Conservation (phyloP, 495 filamentous ascomycete genomes). For the Lentithecium fluviatile region DNA sequence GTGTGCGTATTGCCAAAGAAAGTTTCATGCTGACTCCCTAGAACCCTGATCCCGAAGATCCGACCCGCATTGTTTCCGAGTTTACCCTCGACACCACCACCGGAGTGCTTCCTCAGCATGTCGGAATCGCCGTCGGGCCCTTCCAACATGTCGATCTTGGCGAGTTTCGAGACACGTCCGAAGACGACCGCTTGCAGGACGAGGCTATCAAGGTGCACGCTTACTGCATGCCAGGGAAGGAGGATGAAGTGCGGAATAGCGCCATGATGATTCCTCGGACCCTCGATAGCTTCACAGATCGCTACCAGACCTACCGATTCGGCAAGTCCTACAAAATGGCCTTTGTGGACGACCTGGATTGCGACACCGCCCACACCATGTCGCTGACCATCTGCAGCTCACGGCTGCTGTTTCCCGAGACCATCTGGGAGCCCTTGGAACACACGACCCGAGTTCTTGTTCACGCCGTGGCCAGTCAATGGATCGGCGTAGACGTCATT, state of each 20-base stretch:
- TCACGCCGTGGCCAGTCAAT: conserved; percentile 86
- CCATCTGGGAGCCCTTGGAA: conserved; percentile 79
- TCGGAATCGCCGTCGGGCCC: conserved; percentile 88
- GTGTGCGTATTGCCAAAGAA: too few relatives aligned
- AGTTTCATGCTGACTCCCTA: too few relatives aligned
- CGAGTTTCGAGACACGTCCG: conserved; percentile 82
- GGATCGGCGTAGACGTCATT: conserved; percentile 86
- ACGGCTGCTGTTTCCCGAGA: conserved; percentile 75
- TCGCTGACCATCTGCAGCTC: conserved; percentile 85
- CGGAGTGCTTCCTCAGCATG: conserved; percentile 71
- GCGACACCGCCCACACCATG: conserved; percentile 71
- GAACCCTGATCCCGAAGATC: conserved; percentile 67
- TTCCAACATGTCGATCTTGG: conserved; percentile 91
- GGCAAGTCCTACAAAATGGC: conserved; percentile 77
- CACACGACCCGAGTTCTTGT: conserved; percentile 73
- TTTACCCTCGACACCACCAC: conserved; percentile 66
- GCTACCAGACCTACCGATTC: conserved; percentile 83
- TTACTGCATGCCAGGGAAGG: conserved; percentile 82
- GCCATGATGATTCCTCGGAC: conserved; percentile 74
- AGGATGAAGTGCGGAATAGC: conserved; percentile 76
- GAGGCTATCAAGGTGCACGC: conserved; percentile 82
- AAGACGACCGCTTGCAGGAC: conserved; percentile 82
- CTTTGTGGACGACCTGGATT: conserved; percentile 83
- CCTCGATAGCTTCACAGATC: conserved; percentile 80
- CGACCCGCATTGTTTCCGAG: conserved; percentile 76